Conservation (phyloP, 768 basidiomycete genomes). For the Crepidotus variabilis region DNA sequence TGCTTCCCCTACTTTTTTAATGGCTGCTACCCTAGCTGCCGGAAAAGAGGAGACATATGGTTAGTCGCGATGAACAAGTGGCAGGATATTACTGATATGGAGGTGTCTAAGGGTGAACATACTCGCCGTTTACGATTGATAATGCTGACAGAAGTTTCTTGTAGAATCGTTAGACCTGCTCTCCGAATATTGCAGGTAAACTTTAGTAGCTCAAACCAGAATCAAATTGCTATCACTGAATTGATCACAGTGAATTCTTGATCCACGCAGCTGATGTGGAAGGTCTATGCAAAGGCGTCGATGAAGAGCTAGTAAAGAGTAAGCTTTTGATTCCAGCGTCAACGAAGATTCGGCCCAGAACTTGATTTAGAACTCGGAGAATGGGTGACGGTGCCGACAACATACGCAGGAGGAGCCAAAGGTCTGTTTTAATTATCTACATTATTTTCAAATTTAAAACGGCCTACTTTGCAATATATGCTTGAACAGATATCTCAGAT, state of each 20-base stretch:
- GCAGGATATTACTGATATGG: constrained; percentile 95
- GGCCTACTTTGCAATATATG: neutral
- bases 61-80: constrained; percentile 98
- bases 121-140: neutral
- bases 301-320: constrained; percentile 83
- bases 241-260: constrained; percentile 71
- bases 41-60: constrained; percentile 74
- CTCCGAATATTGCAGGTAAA: constrained; percentile 3
- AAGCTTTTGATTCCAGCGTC: constrained; percentile 19
- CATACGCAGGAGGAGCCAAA: constrained; percentile 96
- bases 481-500: constrained; percentile 65
- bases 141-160: neutral
- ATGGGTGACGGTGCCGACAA: constrained; percentile 90
- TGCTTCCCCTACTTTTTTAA: neutral
- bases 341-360: constrained; percentile 10
- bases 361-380: constrained; percentile 70
- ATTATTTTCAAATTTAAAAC: neutral
- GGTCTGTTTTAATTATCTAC: constrained; percentile 39
- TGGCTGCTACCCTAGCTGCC: constrained; percentile 57
- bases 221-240: neutral
- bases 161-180: constrained; percentile 66
- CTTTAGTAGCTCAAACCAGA: neutral
- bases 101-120: constrained; percentile 70
- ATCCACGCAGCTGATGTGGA: constrained; percentile 99
- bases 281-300: constrained; percentile 94